Evolutionary conservation across 169 alveolate genomes (phyloP).

Genomic region (Cryptosporidium baileyi): DNA sequence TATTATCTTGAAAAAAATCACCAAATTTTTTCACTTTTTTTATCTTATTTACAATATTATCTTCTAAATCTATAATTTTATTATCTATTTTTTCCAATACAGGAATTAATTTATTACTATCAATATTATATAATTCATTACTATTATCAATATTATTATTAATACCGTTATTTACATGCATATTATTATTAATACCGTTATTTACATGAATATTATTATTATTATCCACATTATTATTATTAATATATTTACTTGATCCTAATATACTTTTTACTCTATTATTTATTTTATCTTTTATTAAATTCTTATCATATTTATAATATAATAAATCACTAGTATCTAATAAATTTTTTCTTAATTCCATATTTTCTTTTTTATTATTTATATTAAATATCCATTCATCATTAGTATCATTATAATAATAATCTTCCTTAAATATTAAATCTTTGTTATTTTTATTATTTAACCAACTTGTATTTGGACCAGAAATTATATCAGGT

Average conservation of each 20-base stretch:
- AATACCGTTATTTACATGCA: no score
- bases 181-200: no score
- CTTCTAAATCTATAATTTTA: neutral
- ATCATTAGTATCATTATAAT: constrained; percentile 3
- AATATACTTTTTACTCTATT: constrained; percentile 10
- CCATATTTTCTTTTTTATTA: constrained; percentile 18
- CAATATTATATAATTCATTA: neutral
- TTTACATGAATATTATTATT: no score
- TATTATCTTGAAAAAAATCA: constrained; percentile 38
- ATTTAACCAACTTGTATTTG: neutral
- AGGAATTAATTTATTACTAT: neutral
- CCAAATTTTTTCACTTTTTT: constrained; percentile 43
- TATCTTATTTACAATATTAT: neutral
- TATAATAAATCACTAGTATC: constrained; percentile 34
- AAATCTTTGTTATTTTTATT: neutral
- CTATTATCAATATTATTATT: neutral
- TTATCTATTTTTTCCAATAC: neutral
- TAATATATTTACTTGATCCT: constrained; percentile 5
- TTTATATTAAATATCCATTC: constrained; percentile 58
- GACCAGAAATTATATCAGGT: constrained; percentile 57
- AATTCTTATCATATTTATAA: neutral
- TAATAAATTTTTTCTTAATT: constrained; percentile 23
- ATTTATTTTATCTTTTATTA: neutral
- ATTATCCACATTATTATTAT: no score
- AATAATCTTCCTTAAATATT: neutral